phyloP scores from a whole-genome alignment of 2,329 filamentous ascomycete species.

The Geosmithia putterillii region DNA sequence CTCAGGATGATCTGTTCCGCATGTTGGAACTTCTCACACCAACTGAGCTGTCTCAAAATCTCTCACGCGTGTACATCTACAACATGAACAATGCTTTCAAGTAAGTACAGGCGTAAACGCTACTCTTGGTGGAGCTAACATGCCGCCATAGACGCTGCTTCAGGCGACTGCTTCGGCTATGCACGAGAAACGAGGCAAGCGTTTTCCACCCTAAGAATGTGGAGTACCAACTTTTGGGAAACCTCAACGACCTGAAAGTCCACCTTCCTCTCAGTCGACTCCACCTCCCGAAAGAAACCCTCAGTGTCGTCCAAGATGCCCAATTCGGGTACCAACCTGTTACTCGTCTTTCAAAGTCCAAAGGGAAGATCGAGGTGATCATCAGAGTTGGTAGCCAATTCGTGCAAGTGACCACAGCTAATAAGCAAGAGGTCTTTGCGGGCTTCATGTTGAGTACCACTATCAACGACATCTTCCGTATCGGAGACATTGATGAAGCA shows the following conservation, averaged over 20 bases:
- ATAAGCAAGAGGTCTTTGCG: constrained; percentile 56
- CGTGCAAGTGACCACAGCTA: constrained; percentile 55
- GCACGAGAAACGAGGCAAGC: constrained; percentile 46
- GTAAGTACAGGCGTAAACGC: constrained; percentile 17
- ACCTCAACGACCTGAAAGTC: constrained; percentile 49
- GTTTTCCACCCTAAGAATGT: constrained; percentile 53
- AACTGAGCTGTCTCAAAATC: constrained; percentile 44
- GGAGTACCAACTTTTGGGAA: constrained; percentile 54
- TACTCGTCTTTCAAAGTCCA: constrained; percentile 53
- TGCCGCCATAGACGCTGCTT: constrained; percentile 40
- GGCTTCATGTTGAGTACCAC: constrained; percentile 48
- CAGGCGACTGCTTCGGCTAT: constrained; percentile 47
- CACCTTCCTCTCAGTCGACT: constrained; percentile 57
- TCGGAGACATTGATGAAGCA: constrained; percentile 56
- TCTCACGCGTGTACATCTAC: constrained; percentile 54
- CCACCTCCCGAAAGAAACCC: constrained; percentile 57
- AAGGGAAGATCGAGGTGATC: constrained; percentile 56
- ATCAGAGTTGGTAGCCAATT: constrained; percentile 60
- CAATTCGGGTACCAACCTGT: constrained; percentile 54
- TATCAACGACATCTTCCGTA: constrained; percentile 58
- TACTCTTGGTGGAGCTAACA: neutral
- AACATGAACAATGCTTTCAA: constrained; percentile 63
- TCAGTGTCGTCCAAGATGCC: constrained; percentile 54
- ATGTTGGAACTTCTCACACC: constrained; percentile 52
- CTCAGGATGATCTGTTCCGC: constrained; percentile 52